Evolutionary conservation across 305 asterid genomes (phyloP).

Genomic region (Plantago rigida): DNA sequence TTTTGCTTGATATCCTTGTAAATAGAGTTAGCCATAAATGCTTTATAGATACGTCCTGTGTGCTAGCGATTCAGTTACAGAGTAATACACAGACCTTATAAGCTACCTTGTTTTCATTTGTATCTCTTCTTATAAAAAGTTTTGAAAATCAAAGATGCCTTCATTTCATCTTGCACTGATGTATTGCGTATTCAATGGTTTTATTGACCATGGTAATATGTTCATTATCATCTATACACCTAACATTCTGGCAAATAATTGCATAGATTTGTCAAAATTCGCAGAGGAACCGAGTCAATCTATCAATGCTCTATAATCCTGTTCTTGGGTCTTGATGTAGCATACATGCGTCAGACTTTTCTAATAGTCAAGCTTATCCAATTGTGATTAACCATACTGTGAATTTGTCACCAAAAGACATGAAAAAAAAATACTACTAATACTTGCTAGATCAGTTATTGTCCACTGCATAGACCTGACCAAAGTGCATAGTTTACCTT

Average conservation of each 20-base stretch:
- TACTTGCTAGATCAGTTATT: too few relatives aligned
- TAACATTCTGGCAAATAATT: not conserved
- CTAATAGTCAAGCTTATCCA: too few relatives aligned
- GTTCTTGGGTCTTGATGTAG: too few relatives aligned
- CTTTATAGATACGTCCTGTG: constrained; percentile 1
- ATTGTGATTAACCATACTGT: too few relatives aligned
- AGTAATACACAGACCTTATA: constrained; percentile 12
- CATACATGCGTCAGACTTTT: too few relatives aligned
- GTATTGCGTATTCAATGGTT: not conserved
- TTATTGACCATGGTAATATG: not conserved
- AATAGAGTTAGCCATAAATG: constrained; percentile 7
- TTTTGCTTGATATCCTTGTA: constrained; percentile 13
- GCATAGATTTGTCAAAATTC: too few relatives aligned
- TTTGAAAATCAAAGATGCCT: not conserved
- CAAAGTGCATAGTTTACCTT: too few relatives aligned
- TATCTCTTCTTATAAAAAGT: not conserved
- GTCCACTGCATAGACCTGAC: too few relatives aligned
- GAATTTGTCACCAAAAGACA: too few relatives aligned
- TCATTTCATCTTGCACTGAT: not conserved
- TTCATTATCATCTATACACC: not conserved
- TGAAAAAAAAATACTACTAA: too few relatives aligned
- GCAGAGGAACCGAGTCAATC: too few relatives aligned
- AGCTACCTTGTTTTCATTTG: constrained; percentile 1
- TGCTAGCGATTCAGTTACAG: constrained; percentile 3
- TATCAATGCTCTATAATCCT: too few relatives aligned